A percentile compares a stretch with the other conserved stretches of the same genome.
Conservation (phyloP, 495 filamentous ascomycete species). For the Chlorociboria aeruginascens region DNA sequence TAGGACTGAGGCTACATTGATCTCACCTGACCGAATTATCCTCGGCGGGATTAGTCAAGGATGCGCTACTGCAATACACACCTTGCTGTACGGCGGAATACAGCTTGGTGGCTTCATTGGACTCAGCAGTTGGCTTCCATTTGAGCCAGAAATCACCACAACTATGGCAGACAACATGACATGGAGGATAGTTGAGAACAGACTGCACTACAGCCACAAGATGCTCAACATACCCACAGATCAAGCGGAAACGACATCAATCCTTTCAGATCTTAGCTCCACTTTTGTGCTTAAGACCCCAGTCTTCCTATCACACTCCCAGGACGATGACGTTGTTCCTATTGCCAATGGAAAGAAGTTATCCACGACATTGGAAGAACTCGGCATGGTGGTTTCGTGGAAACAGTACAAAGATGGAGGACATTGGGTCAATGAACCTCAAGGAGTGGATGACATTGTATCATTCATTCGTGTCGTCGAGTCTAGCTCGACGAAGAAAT, state of each 20-base stretch:
- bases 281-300: constrained; percentile 22
- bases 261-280: background rate
- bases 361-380: constrained; percentile 23
- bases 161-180: background rate
- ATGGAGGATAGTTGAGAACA: too few species aligned
- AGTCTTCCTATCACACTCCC: constrained; percentile 42
- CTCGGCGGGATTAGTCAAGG: constrained; percentile 44
- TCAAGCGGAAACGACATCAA: background rate
- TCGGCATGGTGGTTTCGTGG: constrained; percentile 36
- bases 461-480: constrained; percentile 23
- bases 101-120: constrained; percentile 36
- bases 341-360: too few species aligned
- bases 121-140: constrained; percentile 45
- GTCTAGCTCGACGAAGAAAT: too few species aligned
- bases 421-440: constrained; percentile 43
- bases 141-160: constrained; percentile 23
- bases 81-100: constrained; percentile 24
- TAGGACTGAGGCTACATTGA: constrained; percentile 19
- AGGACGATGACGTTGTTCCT: constrained; percentile 38
- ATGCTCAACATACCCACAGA: background rate
- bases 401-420: constrained; percentile 39
- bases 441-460: constrained; percentile 39
- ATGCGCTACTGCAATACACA: constrained; percentile 34
- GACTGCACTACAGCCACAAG: constrained; percentile 1
- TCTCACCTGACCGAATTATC: constrained; percentile 28